These are phyloP conservation scores for Coniochaeta pulveracea DNA, from an alignment of 2,329 filamentous ascomycete species.

Conservation along the genomic window DNA sequence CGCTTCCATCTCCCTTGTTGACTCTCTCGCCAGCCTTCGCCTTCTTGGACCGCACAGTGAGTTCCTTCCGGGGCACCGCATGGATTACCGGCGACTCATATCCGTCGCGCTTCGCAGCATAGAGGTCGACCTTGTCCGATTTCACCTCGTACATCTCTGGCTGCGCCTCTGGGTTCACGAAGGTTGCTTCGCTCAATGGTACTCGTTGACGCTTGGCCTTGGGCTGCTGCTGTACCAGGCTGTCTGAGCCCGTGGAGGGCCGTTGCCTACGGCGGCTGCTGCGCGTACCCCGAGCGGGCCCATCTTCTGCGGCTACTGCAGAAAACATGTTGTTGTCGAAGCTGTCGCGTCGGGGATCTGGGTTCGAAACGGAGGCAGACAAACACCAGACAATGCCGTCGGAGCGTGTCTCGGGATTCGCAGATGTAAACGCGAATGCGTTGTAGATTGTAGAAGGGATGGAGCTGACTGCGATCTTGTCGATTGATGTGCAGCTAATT, in stretches of 20 bases:
- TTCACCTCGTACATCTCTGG: constrained; percentile 47
- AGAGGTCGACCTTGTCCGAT: constrained; percentile 34
- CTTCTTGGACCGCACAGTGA: constrained; percentile 51
- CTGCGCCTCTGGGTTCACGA: constrained; percentile 35
- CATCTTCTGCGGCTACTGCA: constrained; percentile 36
- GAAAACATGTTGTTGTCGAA: constrained; percentile 38
- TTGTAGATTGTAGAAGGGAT: constrained; percentile 4
- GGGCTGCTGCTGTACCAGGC: constrained; percentile 41
- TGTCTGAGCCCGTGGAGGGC: constrained; percentile 44
- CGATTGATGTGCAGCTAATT: constrained; percentile 7
- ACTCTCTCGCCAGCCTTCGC: constrained; percentile 49
- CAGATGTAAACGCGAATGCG: not conserved
- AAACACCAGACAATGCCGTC: no score
- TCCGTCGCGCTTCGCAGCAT: constrained; percentile 33
- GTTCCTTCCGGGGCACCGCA: constrained; percentile 29
- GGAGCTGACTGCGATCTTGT: constrained; percentile 1
- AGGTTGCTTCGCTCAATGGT: constrained; percentile 45
- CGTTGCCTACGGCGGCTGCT: constrained; percentile 48
- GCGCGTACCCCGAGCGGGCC: constrained; percentile 44
- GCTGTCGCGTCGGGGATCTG: constrained; percentile 18
- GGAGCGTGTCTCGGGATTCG: no score
- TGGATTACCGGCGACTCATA: constrained; percentile 29
- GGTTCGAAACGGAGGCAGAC: constrained; percentile 9
- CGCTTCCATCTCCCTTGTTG: constrained; percentile 56
- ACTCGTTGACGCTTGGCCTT: constrained; percentile 54